phyloP scores from a whole-genome alignment of 2,329 filamentous ascomycete genomes.

The Claviceps capensis region DNA sequence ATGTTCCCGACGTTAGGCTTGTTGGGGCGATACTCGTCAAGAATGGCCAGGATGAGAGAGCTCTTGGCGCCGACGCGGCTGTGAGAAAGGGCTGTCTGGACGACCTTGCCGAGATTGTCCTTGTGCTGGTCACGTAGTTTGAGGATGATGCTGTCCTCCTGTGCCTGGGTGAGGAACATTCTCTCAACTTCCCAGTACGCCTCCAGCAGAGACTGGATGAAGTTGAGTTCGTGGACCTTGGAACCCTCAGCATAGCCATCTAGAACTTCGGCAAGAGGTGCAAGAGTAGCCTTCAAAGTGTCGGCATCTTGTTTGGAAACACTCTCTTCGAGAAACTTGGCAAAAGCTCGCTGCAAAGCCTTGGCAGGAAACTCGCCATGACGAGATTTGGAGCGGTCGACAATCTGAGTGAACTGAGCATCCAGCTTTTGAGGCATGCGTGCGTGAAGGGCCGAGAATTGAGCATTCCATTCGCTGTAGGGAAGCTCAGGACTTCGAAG shows the following conservation, averaged over 20 bases:
- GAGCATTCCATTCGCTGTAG: constrained; percentile 91
- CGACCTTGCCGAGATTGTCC: constrained; percentile 73
- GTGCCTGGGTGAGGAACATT: constrained; percentile 74
- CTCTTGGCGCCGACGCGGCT: constrained; percentile 89
- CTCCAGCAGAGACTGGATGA: constrained; percentile 68
- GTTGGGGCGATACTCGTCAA: constrained; percentile 91
- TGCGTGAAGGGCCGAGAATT: constrained; percentile 91
- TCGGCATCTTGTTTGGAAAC: constrained; percentile 59
- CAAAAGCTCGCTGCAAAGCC: constrained; percentile 67
- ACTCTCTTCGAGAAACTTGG: constrained; percentile 81
- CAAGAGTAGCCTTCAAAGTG: constrained; percentile 57
- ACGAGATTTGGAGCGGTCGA: constrained; percentile 68
- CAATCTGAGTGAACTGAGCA: constrained; percentile 63
- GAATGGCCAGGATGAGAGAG: constrained; percentile 77
- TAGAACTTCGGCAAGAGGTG: constrained; percentile 66
- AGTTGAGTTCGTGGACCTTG: constrained; percentile 76
- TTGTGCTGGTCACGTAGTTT: constrained; percentile 93
- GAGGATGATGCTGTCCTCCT: constrained; percentile 88
- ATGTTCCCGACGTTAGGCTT: constrained; percentile 82
- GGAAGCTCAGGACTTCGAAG: constrained; percentile 81
- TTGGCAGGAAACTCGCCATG: constrained; percentile 86
- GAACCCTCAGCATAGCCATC: constrained; percentile 72
- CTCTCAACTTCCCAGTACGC: constrained; percentile 74
- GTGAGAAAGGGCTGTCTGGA: constrained; percentile 85
- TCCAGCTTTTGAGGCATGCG: constrained; percentile 95